These are phyloP conservation scores for Vitis rupestris DNA, from an alignment of 164 flowering plant species.

Conservation along the genomic window DNA sequence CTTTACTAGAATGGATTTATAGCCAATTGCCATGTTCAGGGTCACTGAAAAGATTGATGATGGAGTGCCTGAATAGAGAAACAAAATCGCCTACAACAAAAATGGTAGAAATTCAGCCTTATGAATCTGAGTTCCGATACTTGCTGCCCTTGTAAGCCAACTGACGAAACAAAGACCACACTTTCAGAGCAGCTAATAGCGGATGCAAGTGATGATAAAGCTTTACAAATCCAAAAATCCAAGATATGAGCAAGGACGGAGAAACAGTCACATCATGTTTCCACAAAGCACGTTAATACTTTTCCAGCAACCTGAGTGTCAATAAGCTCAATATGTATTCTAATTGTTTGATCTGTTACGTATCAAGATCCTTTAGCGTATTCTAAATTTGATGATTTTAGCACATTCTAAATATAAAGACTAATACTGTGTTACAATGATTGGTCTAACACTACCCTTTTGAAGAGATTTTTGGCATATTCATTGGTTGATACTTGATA, in stretches of 20 bases:
- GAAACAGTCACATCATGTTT: background rate
- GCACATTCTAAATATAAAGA: too few species aligned
- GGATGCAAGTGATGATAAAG: too few species aligned
- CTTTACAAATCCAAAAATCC: background rate
- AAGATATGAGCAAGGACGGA: background rate
- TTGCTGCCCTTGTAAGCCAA: constrained; percentile 35
- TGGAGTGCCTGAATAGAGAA: constrained; percentile 68
- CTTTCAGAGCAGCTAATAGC: too few species aligned
- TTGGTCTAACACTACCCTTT: background rate
- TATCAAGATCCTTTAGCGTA: background rate
- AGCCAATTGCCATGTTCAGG: constrained; percentile 76
- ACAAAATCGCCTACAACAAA: constrained; percentile 36
- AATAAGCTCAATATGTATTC: background rate
- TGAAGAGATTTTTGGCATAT: background rate
- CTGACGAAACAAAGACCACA: too few species aligned
- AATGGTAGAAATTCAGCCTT: constrained; percentile 69
- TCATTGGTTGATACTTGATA: too few species aligned
- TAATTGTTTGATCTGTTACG: background rate
- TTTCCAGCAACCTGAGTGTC: background rate
- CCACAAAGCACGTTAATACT: background rate
- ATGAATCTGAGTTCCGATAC: constrained; percentile 84
- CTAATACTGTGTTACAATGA: background rate
- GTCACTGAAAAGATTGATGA: constrained; percentile 56
- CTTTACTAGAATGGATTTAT: constrained; percentile 90
- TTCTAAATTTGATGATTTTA: background rate